Base-by-base conservation (phyloP, 2,329 filamentous ascomycete genomes). In the Trichoderma atrobrunneum region DNA sequence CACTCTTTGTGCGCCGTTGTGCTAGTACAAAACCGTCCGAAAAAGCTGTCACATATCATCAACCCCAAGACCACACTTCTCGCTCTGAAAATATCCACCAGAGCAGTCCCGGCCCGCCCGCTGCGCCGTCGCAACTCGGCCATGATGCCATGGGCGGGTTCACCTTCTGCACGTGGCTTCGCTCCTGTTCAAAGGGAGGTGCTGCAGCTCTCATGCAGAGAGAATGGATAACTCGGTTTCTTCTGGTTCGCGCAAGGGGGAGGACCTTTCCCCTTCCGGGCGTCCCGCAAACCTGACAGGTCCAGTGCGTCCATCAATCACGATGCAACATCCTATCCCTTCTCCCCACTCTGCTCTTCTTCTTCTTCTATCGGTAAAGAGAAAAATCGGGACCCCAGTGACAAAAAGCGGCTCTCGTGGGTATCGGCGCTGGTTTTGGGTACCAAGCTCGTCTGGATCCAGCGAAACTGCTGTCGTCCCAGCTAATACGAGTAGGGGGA, bases 31-130 rank as follows among this genome's bases (percentile, higher is more conserved):
- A 30, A 11, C 36, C 39, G 39, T 67, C 60, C 36, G 36, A 16
- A 32, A 32, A 51, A 24, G 65, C 71, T 70, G 56, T 72, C 71
- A 72, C 65, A 70, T 72, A 70, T 72, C 71, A 69, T 34, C 51
- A 39, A 14, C 18, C 26, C 30, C 16, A 51, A 51, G 43, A 51
- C 43, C n/a, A 10, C 7, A n/a, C 16, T 39, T 51, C 43, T 51
- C n/a, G 43, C 43, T 51, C 43, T 51, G 43, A 11, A 18, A 10
- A 36, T 56, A 56, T 26, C 63, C 63, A 59, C 54, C 56, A 48
- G 21, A 51, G 51, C 36, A 63, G 63, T 66, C 48, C 63, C 63
- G 63, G 7, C 30, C 63, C 63, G 63, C 51, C 62, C 48, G 43
- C 48, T 61, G 56, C 69, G 69, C 69, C 69, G 69, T 66, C 61